Base-by-base conservation (phyloP, 495 filamentous ascomycete species). In the Talaromyces ruber region DNA sequence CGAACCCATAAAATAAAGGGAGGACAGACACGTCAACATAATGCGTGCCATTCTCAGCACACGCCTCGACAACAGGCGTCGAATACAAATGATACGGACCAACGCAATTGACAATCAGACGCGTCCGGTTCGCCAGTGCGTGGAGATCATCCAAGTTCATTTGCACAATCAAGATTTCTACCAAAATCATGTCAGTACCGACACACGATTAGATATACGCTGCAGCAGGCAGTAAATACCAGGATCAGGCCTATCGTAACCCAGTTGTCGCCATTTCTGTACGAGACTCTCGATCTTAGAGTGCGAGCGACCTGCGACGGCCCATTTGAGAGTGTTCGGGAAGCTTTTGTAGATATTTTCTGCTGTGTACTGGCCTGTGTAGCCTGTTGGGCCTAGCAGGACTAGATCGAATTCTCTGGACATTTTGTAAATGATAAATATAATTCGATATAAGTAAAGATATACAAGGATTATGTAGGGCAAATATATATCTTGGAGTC, bases 321-420 rank as follows among this genome's bases (percentile, higher is more conserved):
- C 93, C 93, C 93, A 98, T 77, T 85, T 92, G 25, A 96, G 71
- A 70, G 88, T 77, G 7, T 90, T 93, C 1, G 93, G 91, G 2
- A 90, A 81, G 60, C 84, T 73, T 43, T 81, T 81, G 45, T 87
- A 79, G 63, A 97, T 90, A 69, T 94, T 82, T 70, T 96, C 86
- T 47, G 87, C 88, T 37, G 84, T 86, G 28, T 88, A 76, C 65
- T 85, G 86, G 11, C 93, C 93, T 0, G 93, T 98, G 74, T 96
- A 96, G 22, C 93, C 93, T 65, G 84, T 84, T 12, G 92, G 92
- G 21, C 93, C 93, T 34, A 93, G 83, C 30, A 98, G 77, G 18
- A 96, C 80, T 56, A 97, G 63, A 66, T 97, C 92, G 73, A 95
- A 97, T 72, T 87, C 79, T 59, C 85, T 84, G 26, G 70, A 39